Conservation (phyloP, 371 early-diverging fungal species). For the Apophysomyces ossiformis region DNA sequence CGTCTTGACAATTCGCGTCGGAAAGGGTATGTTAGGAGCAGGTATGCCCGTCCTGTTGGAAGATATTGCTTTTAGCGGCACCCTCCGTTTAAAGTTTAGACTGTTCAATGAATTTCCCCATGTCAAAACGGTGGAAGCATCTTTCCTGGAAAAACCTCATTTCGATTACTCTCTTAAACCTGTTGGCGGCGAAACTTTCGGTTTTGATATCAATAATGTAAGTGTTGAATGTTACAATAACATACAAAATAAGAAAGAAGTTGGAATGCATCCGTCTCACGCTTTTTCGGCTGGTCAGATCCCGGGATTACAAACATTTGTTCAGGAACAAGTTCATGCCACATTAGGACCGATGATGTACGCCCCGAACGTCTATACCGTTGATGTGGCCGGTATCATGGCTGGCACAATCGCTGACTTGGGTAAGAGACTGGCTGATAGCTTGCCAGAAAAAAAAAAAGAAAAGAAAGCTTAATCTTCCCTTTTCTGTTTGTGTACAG, state of each 20-base stretch:
- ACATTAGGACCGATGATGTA: constrained; percentile 88
- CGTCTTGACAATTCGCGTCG: constrained; percentile 86
- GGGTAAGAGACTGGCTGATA: constrained; percentile 20
- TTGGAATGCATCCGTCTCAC: neutral
- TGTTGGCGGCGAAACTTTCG: constrained; percentile 87
- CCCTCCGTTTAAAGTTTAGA: constrained; percentile 81
- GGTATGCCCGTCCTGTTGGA: constrained; percentile 93
- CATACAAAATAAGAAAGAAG: neutral
- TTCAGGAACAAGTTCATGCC: constrained; percentile 80
- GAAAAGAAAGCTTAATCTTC: neutral
- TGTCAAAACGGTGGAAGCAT: constrained; percentile 88
- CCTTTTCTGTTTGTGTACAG: constrained; percentile 23
- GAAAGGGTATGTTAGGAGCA: constrained; percentile 83
- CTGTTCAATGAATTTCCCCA: constrained; percentile 90
- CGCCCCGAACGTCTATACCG: constrained; percentile 79
- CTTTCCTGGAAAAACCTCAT: constrained; percentile 87
- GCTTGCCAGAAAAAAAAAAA: constrained; percentile 1
- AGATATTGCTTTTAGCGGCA: constrained; percentile 90
- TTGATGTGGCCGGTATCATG: constrained; percentile 88
- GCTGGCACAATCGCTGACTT: constrained; percentile 61
- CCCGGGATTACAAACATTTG: constrained; percentile 82
- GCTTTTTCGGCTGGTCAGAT: constrained; percentile 47
- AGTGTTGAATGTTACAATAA: constrained; percentile 14
- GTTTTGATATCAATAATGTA: constrained; percentile 83
- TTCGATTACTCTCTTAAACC: constrained; percentile 97